phyloP scores from a whole-genome alignment of 768 basidiomycete species.

The Podaxis mareebaensis region DNA sequence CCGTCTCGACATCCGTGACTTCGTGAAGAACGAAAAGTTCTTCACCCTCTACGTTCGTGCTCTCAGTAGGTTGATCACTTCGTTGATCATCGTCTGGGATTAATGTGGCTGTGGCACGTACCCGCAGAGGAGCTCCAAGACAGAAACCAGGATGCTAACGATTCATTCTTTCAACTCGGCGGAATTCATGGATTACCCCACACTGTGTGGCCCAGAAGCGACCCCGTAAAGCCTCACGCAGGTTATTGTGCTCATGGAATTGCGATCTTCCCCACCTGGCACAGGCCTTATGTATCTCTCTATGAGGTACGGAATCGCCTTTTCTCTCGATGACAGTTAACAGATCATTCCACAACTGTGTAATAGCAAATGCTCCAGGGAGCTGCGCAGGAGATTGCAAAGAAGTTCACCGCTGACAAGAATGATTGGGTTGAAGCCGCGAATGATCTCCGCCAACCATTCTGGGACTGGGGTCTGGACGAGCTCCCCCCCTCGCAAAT shows the following conservation, averaged over 20 bases:
- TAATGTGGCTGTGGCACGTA: not conserved
- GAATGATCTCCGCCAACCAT: slow-evolving; percentile 40
- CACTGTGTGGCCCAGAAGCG: slow-evolving; percentile 35
- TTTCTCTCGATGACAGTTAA: not conserved
- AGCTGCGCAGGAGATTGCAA: slow-evolving; percentile 40
- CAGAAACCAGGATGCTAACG: not conserved
- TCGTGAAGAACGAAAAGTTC: slow-evolving; percentile 43
- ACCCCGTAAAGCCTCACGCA: slow-evolving; percentile 27
- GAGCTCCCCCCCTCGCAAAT: slow-evolving; percentile 41
- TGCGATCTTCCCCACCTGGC: slow-evolving; percentile 56
- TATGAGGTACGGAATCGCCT: slow-evolving; percentile 41
- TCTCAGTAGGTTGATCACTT: slow-evolving; percentile 35
- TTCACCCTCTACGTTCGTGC: slow-evolving; percentile 56
- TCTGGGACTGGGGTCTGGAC: slow-evolving; percentile 55
- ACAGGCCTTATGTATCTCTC: slow-evolving; percentile 51
- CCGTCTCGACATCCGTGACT: slow-evolving; percentile 44
- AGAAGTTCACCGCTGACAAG: slow-evolving; percentile 31
- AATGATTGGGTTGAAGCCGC: slow-evolving; percentile 28
- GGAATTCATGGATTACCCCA: slow-evolving; percentile 55
- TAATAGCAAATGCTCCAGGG: slow-evolving; percentile 48
- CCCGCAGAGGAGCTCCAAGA: slow-evolving; percentile 5
- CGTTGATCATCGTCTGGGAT: not conserved
- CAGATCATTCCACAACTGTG: not conserved
- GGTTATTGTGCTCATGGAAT: slow-evolving; percentile 58
- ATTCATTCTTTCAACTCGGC: slow-evolving; percentile 43